phyloP scores from a whole-genome alignment of 768 basidiomycete genomes.

The Pulveroboletus sp. region DNA sequence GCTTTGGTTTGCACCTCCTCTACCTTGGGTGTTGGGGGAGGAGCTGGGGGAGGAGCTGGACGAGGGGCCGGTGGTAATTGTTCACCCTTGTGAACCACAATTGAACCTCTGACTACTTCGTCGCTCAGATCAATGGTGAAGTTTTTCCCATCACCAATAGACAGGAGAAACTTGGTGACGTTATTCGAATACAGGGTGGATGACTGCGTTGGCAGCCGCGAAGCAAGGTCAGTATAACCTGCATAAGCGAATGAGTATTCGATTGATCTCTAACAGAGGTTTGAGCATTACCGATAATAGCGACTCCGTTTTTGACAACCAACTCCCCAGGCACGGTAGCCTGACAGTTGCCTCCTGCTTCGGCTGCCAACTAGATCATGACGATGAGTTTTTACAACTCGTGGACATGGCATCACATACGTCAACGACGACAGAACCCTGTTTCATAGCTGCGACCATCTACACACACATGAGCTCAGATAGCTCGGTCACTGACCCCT shows the following conservation, averaged over 20 bases:
- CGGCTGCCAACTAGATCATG: constrained; percentile 50
- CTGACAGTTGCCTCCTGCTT: constrained; percentile 87
- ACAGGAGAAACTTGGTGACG: constrained; percentile 83
- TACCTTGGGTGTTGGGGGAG: constrained; percentile 48
- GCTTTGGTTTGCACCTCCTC: constrained; percentile 44
- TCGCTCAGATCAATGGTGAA: constrained; percentile 71
- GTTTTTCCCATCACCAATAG: constrained; percentile 59
- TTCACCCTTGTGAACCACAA: constrained; percentile 66
- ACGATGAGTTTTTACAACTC: constrained; percentile 11
- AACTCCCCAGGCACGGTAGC: constrained; percentile 77
- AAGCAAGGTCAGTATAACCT: constrained; percentile 84
- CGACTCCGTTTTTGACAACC: constrained; percentile 67
- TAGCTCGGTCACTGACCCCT: background rate
- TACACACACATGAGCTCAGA: constrained; percentile 17
- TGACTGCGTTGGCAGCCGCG: constrained; percentile 85
- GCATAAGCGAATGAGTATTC: constrained; percentile 3
- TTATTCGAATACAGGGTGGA: constrained; percentile 91
- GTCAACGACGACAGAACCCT: constrained; percentile 86
- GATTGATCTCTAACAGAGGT: background rate
- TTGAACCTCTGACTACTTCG: constrained; percentile 79
- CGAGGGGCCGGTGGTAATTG: constrained; percentile 66
- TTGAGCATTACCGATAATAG: constrained; percentile 58
- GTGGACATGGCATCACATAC: constrained; percentile 16
- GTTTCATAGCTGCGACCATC: constrained; percentile 90
- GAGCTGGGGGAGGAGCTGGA: constrained; percentile 56